Evolutionary conservation across 2,329 filamentous ascomycete genomes (phyloP).

Genomic region (Alternaria angustiovoidea): DNA sequence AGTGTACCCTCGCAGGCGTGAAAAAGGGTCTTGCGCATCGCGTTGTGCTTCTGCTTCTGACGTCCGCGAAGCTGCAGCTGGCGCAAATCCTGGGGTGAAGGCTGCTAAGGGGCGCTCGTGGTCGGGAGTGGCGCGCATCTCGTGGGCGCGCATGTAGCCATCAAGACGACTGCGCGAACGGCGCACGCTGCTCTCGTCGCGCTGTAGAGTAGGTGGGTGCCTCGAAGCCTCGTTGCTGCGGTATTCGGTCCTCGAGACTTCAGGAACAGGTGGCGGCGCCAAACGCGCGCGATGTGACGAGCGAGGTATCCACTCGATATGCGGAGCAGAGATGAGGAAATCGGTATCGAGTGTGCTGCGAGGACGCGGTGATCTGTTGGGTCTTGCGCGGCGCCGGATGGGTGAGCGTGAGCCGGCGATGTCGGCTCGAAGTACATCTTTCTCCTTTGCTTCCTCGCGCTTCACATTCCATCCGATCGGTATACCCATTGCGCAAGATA

Average conservation of each 20-base stretch:
- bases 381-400: constrained; percentile 61
- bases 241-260: constrained; percentile 32
- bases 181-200: constrained; percentile 23
- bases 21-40: constrained; percentile 12
- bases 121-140: constrained; percentile 19
- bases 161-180: constrained; percentile 20
- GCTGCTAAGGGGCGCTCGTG: constrained; percentile 34
- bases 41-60: constrained; percentile 11
- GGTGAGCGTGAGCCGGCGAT: constrained; percentile 63
- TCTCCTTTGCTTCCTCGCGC: constrained; percentile 57
- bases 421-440: constrained; percentile 60
- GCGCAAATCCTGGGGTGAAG: constrained; percentile 48
- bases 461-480: constrained; percentile 59
- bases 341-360: constrained; percentile 27
- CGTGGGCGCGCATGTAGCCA: constrained; percentile 25
- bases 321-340: constrained; percentile 22
- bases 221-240: constrained; percentile 26
- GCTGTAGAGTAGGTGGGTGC: constrained; percentile 24
- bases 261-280: constrained; percentile 46
- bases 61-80: constrained; percentile 33
- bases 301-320: constrained; percentile 24
- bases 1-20: constrained; percentile 11
- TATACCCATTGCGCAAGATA: constrained; percentile 56
- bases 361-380: constrained; percentile 32
- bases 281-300: constrained; percentile 33